These are phyloP conservation scores for Zea mays DNA, from an alignment of 176 grass and related monocot species.

Conservation along the genomic window DNA sequence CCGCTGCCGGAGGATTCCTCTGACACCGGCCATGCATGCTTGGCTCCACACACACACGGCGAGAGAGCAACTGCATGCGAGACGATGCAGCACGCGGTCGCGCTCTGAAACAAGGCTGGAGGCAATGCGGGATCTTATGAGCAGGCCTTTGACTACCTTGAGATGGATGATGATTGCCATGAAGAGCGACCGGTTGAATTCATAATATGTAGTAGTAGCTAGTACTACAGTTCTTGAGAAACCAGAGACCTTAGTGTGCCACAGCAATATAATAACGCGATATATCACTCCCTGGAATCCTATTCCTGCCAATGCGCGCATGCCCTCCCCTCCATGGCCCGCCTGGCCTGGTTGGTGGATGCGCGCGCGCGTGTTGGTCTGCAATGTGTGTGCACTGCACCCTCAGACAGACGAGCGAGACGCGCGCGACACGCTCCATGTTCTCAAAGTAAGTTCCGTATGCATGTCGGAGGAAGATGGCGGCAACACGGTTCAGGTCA, in stretches of 20 bases:
- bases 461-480: neutral
- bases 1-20: constrained; percentile 29
- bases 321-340: neutral
- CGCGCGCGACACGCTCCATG: neutral
- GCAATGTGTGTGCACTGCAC: neutral
- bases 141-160: constrained; percentile 33
- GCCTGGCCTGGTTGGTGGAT: neutral
- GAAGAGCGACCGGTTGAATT: neutral
- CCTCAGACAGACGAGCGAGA: too few relatives aligned
- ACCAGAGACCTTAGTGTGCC: neutral
- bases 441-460: neutral
- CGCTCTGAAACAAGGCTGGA: constrained; percentile 25
- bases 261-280: neutral
- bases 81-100: neutral
- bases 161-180: constrained; percentile 32
- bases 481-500: constrained; percentile 36
- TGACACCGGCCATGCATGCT: constrained; percentile 17
- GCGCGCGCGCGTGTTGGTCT: neutral
- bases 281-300: neutral
- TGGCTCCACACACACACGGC: neutral
- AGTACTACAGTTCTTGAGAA: neutral
- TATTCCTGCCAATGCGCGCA: neutral
- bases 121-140: neutral
- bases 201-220: constrained; percentile 9
- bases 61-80: neutral